Base-by-base conservation (phyloP, 164 flowering plant genomes). In the Brasenia schreberi region DNA sequence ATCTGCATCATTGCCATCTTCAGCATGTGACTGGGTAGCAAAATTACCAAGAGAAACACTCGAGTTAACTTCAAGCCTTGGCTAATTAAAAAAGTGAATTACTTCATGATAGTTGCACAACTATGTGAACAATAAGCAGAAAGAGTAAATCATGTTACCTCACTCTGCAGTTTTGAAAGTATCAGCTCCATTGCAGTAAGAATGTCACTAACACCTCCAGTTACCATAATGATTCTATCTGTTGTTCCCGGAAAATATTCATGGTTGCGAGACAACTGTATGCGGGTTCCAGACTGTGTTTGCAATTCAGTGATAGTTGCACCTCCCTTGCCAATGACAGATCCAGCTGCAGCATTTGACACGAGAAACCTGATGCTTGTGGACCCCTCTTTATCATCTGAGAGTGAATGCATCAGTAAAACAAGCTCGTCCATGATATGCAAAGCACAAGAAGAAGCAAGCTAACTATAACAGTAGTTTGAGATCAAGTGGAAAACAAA, bases 251-350 rank as follows among this genome's bases (percentile, higher is more conserved):
- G 99, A 70, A 92, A 92, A 76, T 85, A 86, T 64, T 95, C 99
- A 69, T 85, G 82, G 71, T 84, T 92, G 72, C 97, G 94, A 45
- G 99, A 95, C 76, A 95, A 71, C 70, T 95, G 99, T 73, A 95
- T 88, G 19, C 94, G 79, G 56, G 97, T 92, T 53, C 94, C 96
- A 64, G 99, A 92, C 68, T 87, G 85, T 49, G 94, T 79, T 77
- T 92, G 97, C 72, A 95, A 90, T 23, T 92, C 99, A 65, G 84
- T 88, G 56, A 95, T 90, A 60, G 97, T 95, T 61, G 96, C 80
- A 33, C 99, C 99, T 73, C 99, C 97, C 80, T 95, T 95, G 64
- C 99, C 99, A 74, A 95, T 95, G 59, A 95, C 84, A 65, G 97
- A 88, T 71, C 99, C 99, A 66, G 99, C 99, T 67, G 88, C 96